phyloP scores from a whole-genome alignment of 495 filamentous ascomycete genomes.

The Rhypophila decipiens region DNA sequence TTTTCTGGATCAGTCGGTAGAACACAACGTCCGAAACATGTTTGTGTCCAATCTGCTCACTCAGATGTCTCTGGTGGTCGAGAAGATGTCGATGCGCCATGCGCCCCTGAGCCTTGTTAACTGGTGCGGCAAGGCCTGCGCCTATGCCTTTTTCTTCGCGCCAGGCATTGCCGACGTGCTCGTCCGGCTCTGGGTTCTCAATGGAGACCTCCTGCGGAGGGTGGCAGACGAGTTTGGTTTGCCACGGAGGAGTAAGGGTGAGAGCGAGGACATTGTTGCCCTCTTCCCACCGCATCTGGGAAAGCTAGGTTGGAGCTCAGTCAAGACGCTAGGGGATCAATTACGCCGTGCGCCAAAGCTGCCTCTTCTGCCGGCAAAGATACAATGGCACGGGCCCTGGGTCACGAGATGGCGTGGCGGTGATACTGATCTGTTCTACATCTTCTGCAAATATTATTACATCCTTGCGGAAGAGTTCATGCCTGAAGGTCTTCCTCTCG shows the following conservation, averaged over 20 bases:
- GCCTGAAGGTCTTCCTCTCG: slow-evolving; percentile 50
- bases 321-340: slow-evolving; percentile 53
- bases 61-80: slow-evolving; percentile 84
- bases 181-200: slow-evolving; percentile 73
- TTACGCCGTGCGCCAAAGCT: slow-evolving; percentile 62
- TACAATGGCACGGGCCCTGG: slow-evolving; percentile 86
- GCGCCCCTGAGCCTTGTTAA: slow-evolving; percentile 88
- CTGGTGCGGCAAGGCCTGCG: slow-evolving; percentile 90
- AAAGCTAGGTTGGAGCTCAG: slow-evolving; percentile 63
- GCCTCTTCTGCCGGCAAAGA: slow-evolving; percentile 63
- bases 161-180: slow-evolving; percentile 83
- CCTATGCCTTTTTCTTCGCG: slow-evolving; percentile 95
- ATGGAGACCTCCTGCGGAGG: slow-evolving; percentile 58
- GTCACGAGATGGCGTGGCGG: slow-evolving; percentile 77
- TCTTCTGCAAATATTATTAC: slow-evolving; percentile 89
- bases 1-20: slow-evolving; percentile 80
- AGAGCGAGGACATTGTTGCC: slow-evolving; percentile 55
- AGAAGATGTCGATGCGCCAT: slow-evolving; percentile 82
- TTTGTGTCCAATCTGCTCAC: slow-evolving; percentile 81
- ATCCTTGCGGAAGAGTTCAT: slow-evolving; percentile 77
- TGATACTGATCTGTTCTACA: slow-evolving; percentile 89
- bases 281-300: slow-evolving; percentile 70
- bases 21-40: slow-evolving; percentile 89
- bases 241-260: slow-evolving; percentile 37
- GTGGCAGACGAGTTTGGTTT: slow-evolving; percentile 60